phyloP scores from a whole-genome alignment of 78 protist species.

The Polysphondylium violaceum region DNA sequence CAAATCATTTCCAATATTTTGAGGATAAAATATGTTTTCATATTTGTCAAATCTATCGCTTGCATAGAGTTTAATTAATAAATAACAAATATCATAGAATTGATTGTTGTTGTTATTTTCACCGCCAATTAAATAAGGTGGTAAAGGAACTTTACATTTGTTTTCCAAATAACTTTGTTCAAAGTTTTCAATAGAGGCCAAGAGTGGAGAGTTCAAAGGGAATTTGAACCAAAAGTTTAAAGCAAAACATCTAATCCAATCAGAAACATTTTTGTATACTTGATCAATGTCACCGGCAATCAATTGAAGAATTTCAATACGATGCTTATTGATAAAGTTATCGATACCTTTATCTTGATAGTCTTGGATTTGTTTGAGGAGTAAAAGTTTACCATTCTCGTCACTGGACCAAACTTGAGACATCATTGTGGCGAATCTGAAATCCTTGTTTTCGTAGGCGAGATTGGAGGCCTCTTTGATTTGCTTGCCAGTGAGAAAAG shows the following conservation, averaged over 20 bases:
- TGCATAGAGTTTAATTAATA: slow-evolving; percentile 36
- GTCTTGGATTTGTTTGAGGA: slow-evolving; percentile 1
- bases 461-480: slow-evolving; percentile 7
- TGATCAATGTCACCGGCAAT: slow-evolving; percentile 50
- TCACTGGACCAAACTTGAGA: slow-evolving; percentile 42
- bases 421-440: slow-evolving; percentile 70
- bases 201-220: slow-evolving; percentile 1
- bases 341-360: slow-evolving; percentile 38
- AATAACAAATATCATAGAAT: slow-evolving; percentile 43
- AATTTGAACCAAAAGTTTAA: slow-evolving; percentile 62
- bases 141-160: slow-evolving; percentile 31
- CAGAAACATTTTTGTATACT: slow-evolving; percentile 51
- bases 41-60: background rate
- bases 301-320: slow-evolving; percentile 43
- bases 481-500: slow-evolving; percentile 38
- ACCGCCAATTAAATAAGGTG: slow-evolving; percentile 4
- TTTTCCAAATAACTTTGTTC: background rate
- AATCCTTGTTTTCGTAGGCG: slow-evolving; percentile 44
- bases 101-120: background rate
- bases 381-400: background rate
- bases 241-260: slow-evolving; percentile 75
- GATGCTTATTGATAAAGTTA: slow-evolving; percentile 15
- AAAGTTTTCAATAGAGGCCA: background rate
- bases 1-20: slow-evolving; percentile 25
- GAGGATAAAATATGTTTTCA: slow-evolving; percentile 45